Percentiles rank a stretch among this genome's conserved stretches.
These are phyloP conservation scores for Fomitopsis palustris DNA, from an alignment of 1,284 basidiomycete species.

Conservation along the genomic window DNA sequence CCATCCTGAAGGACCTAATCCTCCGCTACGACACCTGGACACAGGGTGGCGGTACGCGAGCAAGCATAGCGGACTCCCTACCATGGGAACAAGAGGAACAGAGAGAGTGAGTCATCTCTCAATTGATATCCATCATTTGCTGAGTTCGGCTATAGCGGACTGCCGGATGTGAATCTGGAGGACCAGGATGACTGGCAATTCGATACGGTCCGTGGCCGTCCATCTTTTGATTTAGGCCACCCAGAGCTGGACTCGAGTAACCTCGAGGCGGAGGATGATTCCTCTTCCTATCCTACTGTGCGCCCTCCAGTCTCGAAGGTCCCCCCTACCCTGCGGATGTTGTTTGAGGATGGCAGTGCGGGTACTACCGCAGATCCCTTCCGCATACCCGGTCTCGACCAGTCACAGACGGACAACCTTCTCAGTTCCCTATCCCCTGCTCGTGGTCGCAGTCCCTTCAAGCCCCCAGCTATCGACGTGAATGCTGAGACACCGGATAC, in stretches of 20 bases:
- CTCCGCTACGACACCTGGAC: conserved; percentile 74
- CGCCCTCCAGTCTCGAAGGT: conserved; percentile 45
- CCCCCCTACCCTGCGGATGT: conserved; percentile 65
- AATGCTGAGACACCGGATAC: conserved; percentile 37
- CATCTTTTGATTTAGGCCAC: conserved; percentile 19
- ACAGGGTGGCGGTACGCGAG: conserved; percentile 76
- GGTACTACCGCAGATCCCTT: conserved; percentile 36
- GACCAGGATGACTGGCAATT: conserved; percentile 73
- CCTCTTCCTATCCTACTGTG: conserved; percentile 41
- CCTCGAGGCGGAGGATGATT: conserved; percentile 19
- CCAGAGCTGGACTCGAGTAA: conserved; percentile 15
- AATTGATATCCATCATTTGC: background rate
- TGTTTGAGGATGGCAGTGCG: conserved; percentile 58
- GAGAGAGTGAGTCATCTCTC: conserved; percentile 38
- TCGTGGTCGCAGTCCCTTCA: conserved; percentile 21
- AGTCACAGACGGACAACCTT: conserved; percentile 23
- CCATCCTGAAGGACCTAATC: conserved; percentile 83
- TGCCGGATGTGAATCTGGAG: conserved; percentile 21
- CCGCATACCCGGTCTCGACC: conserved; percentile 34
- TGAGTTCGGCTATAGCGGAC: conserved; percentile 7
- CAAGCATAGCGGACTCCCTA: conserved; percentile 72
- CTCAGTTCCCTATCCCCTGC: conserved; percentile 26
- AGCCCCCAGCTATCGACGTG: conserved; percentile 14
- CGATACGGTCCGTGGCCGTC: conserved; percentile 59
- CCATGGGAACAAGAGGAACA: conserved; percentile 68